A percentile compares a stretch with the other conserved stretches of the same genome.
Evolutionary conservation across 176 grass and related monocot genomes (phyloP).

Genomic region (Hordeum vulgare): MorexV3_pseudomolecules_assembly NC_058518.1:331239965-331240464

Average conservation of each 20-base stretch:
- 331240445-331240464: neutral
- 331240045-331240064: neutral
- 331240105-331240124: constrained; percentile 45
- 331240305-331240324: too few relatives aligned
- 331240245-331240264: neutral
- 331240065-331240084: neutral
- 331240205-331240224: neutral
- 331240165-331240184: constrained; percentile 81
- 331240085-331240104: constrained; percentile 3
- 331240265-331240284: too few relatives aligned
- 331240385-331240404: neutral
- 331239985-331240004: constrained; percentile 79
- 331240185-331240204: constrained; percentile 67
- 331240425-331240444: neutral
- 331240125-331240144: constrained; percentile 89
- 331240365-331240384: neutral
- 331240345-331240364: neutral
- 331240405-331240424: neutral
- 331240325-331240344: neutral
- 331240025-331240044: neutral
- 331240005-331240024: constrained; percentile 95
- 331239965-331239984: constrained; percentile 94
- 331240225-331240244: neutral
- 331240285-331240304: too few relatives aligned
- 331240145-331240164: constrained; percentile 83